Base-by-base conservation (phyloP, 2,329 filamentous ascomycete species). In the Beauveria varroae region DNA sequence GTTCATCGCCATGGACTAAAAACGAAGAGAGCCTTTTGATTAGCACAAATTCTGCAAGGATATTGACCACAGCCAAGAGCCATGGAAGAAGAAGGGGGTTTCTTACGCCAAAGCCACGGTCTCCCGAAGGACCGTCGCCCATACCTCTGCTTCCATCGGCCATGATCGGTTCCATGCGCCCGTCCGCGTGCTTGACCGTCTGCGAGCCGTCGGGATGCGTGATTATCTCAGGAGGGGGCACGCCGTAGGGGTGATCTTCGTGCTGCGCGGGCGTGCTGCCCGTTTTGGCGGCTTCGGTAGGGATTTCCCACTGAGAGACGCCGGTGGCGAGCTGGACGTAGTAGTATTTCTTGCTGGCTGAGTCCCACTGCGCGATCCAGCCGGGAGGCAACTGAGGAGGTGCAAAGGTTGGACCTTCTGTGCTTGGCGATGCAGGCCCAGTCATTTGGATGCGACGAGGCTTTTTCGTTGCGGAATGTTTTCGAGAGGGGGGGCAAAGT, bases 251-350 rank as follows among this genome's bases (percentile, higher is more conserved):
- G 67, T 88, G 86, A 22, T 87, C 83, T 63, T 71, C 68, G 58
- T 72, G 77, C 62, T 79, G 80, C 64, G 76, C 81, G 51, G 83
- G 86, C 43, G 83, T 86, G 69, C 77, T 84, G 64, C 85, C 84
- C 24, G 82, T 80, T 50, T 83, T 85, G 8, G 83, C 86, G 55
- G 86, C 80, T 62, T 84, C 78, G 16, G 84, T 89, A 37, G 87
- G 87, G 37, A 82, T 80, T n/a, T 90, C 87, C 87, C 88, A 90
- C 73, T 90, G 87, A 64, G 87, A 89, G 43, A 84, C 79, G 53
- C 87, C 87, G 8, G 87, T 90, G 58, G 85, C 86, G 60, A 90
- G 82, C 73, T 90, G 86, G 56, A 90, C 87, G 71, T 84, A 88
- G 73, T 88, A 88, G 71, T 88, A 88, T 72, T 87, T 87, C 71